These are phyloP conservation scores for sweet orange (Citrus sinensis) DNA, from an alignment of 345 rosid genomes.

Conservation along the genomic window DVS_A1.0 CM039167.1:1795501-1796000, in stretches of 20 bases:
- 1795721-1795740: neutral
- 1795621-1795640: no score
- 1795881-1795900: slow-evolving; percentile 3
- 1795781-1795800: slow-evolving; percentile 10
- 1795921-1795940: slow-evolving; percentile 11
- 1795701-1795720: neutral
- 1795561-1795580: no score
- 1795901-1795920: neutral
- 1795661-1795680: no score
- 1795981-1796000: neutral
- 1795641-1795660: no score
- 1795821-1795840: slow-evolving; percentile 26
- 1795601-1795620: no score
- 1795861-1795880: neutral
- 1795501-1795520: no score
- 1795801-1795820: neutral
- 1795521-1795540: no score
- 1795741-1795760: slow-evolving; percentile 19
- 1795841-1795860: neutral
- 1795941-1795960: neutral
- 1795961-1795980: no score
- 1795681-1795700: no score
- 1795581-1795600: no score
- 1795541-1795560: no score
- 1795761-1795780: slow-evolving; percentile 9